A percentile compares a stretch with the other conserved stretches of the same genome.
These are phyloP conservation scores for Populus hybrid DNA, from an alignment of 441 rosid species.

Conservation along the genomic window DNA sequence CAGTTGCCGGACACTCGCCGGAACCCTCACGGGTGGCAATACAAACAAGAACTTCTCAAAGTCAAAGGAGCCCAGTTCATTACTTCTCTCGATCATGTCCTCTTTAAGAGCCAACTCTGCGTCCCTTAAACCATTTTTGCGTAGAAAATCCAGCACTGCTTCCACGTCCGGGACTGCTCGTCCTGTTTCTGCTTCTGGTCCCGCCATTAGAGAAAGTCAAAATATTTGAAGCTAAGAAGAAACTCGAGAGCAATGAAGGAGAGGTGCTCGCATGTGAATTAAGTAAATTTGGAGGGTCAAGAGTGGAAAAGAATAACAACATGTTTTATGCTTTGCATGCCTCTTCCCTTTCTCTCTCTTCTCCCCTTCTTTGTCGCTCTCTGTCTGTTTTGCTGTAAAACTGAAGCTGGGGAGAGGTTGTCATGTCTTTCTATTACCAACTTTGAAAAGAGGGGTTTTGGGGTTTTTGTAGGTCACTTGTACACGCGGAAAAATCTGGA, in stretches of 20 bases:
- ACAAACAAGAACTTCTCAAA: constrained; percentile 81
- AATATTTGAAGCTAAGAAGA: not conserved
- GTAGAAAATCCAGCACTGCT: constrained; percentile 59
- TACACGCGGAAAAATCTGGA: constrained; percentile 2
- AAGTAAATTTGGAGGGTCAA: constrained; percentile 28
- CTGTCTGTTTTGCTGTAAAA: constrained; percentile 32
- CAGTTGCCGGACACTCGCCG: constrained; percentile 29
- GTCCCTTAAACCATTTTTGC: constrained; percentile 58
- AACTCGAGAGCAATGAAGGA: constrained; percentile 13
- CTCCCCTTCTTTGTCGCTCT: not conserved
- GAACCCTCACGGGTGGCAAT: constrained; percentile 78
- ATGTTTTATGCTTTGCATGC: constrained; percentile 46
- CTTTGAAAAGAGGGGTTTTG: constrained; percentile 29
- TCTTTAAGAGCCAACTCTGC: constrained; percentile 68
- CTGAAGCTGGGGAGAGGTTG: constrained; percentile 35
- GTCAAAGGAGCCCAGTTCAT: constrained; percentile 60
- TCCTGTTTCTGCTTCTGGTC: constrained; percentile 20
- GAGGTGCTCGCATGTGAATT: constrained; percentile 33
- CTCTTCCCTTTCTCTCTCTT: constrained; percentile 17
- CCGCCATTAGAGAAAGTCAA: not conserved
- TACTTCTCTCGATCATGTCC: constrained; percentile 55
- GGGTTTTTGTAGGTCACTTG: constrained; percentile 13
- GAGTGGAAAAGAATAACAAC: constrained; percentile 27
- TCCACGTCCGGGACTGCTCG: constrained; percentile 39
- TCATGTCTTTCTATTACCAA: constrained; percentile 35